A percentile compares a stretch with the other conserved stretches of the same genome.
phyloP scores from a whole-genome alignment of 257 asterid species.

The Perilla frutescens region DNA sequence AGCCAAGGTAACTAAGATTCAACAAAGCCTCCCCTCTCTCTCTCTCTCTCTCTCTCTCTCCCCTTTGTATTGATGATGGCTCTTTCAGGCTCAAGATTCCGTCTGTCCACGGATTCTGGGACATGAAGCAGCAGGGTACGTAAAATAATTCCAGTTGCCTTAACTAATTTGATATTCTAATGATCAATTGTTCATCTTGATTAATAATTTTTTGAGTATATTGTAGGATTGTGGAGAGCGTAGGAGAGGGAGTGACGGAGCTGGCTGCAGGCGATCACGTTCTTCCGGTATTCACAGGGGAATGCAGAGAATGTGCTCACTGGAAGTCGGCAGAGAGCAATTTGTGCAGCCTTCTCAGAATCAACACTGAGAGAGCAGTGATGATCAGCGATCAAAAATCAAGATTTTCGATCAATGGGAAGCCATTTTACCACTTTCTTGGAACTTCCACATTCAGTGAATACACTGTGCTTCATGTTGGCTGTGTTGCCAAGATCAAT shows the following conservation, averaged over 20 bases:
- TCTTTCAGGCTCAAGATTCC: slow-evolving; percentile 64
- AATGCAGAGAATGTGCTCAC: slow-evolving; percentile 74
- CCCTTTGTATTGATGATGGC: background rate
- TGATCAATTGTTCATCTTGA: background rate
- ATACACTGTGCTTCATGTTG: slow-evolving; percentile 80
- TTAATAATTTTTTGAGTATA: no score
- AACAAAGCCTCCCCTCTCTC: background rate
- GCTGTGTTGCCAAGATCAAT: slow-evolving; percentile 75
- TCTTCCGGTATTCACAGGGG: slow-evolving; percentile 88
- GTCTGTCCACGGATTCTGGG: slow-evolving; percentile 82
- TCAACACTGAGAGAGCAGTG: slow-evolving; percentile 72
- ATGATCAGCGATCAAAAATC: slow-evolving; percentile 67
- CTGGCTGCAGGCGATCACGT: slow-evolving; percentile 77
- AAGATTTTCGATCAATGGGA: slow-evolving; percentile 72
- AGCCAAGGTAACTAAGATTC: slow-evolving; percentile 60
- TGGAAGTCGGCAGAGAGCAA: slow-evolving; percentile 79
- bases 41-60: background rate
- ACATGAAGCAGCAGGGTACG: slow-evolving; percentile 91
- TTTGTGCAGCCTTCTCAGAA: slow-evolving; percentile 83
- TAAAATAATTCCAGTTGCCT: background rate
- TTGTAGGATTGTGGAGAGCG: slow-evolving; percentile 78
- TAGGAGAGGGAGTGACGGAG: slow-evolving; percentile 82
- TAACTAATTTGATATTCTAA: background rate
- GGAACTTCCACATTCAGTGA: slow-evolving; percentile 85
- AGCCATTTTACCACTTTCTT: slow-evolving; percentile 75